Conservation (phyloP, 257 asterid genomes). For the Rubia yunnanensis region DNA sequence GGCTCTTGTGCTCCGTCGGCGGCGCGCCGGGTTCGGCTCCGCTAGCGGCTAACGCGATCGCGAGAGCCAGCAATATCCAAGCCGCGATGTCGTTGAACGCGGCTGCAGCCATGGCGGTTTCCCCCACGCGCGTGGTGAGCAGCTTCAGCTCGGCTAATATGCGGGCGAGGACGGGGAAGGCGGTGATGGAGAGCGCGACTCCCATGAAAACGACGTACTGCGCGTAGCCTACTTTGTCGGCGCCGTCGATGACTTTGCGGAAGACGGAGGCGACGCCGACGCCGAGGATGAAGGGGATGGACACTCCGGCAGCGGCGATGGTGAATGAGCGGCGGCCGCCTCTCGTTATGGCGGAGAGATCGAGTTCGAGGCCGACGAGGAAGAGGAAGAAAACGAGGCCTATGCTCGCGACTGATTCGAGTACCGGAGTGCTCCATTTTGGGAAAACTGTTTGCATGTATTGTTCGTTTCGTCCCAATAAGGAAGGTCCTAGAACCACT, state of each 20-base stretch:
- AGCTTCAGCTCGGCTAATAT: conserved; percentile 57
- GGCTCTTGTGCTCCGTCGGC: conserved; percentile 27
- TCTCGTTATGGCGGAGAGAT: conserved; percentile 31
- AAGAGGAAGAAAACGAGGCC: conserved; percentile 58
- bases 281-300: conserved; percentile 33
- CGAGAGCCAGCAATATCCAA: conserved; percentile 59
- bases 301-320: conserved; percentile 52
- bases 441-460: conserved; percentile 45
- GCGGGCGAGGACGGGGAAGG: conserved; percentile 34
- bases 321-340: conserved; percentile 34
- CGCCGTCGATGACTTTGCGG: conserved; percentile 29
- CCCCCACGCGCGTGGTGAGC: conserved; percentile 47
- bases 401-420: conserved; percentile 44
- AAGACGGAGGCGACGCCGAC: conserved; percentile 33
- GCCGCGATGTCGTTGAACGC: conserved; percentile 60
- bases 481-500: conserved; percentile 48
- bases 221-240: conserved; percentile 28
- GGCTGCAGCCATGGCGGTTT: conserved; percentile 66
- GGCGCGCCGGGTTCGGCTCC: conserved; percentile 17
- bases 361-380: conserved; percentile 59
- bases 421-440: conserved; percentile 43
- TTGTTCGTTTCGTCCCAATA: conserved; percentile 32
- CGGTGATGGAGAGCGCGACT: conserved; percentile 41
- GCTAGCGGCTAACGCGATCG: conserved; percentile 45
- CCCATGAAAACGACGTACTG: conserved; percentile 48